Percentiles rank a stretch among this genome's conserved stretches.
phyloP scores from a whole-genome alignment of 345 rosid genomes.

The Acer negundo region DNA sequence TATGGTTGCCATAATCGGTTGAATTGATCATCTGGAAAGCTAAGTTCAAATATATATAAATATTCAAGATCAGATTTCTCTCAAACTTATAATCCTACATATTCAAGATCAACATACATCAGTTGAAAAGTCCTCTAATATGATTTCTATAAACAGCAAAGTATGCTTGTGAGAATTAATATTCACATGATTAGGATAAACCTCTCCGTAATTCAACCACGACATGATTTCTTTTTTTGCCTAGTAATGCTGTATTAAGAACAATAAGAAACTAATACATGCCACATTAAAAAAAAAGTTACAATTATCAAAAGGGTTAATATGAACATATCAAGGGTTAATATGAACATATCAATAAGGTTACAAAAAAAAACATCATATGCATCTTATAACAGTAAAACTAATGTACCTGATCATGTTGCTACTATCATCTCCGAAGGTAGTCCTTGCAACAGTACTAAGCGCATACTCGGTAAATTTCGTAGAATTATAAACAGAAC shows the following conservation, averaged over 20 bases:
- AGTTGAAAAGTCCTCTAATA: too few species aligned
- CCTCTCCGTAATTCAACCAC: neutral
- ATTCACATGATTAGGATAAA: neutral
- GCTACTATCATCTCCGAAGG: constrained; percentile 48
- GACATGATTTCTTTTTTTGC: neutral
- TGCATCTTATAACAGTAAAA: neutral
- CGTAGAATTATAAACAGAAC: constrained; percentile 62
- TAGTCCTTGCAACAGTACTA: constrained; percentile 53
- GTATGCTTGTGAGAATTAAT: neutral
- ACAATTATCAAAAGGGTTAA: neutral
- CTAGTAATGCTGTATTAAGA: neutral
- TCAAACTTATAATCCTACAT: constrained; percentile 8
- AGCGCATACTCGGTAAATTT: constrained; percentile 56
- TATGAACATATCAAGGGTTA: too few species aligned
- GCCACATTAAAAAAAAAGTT: neutral
- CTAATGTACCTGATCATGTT: constrained; percentile 51
- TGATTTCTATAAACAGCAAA: neutral
- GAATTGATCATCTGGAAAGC: constrained; percentile 75
- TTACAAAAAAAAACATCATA: neutral
- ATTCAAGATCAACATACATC: neutral
- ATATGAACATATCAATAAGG: neutral
- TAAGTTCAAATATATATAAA: constrained; percentile 38
- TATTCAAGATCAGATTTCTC: constrained; percentile 14
- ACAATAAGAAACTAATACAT: neutral
- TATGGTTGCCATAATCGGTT: constrained; percentile 78